Evolutionary conservation across 2,329 filamentous ascomycete genomes (phyloP), one percentile per base, ranked within the genome.

Genomic region (Fusarium sp.): DNA sequence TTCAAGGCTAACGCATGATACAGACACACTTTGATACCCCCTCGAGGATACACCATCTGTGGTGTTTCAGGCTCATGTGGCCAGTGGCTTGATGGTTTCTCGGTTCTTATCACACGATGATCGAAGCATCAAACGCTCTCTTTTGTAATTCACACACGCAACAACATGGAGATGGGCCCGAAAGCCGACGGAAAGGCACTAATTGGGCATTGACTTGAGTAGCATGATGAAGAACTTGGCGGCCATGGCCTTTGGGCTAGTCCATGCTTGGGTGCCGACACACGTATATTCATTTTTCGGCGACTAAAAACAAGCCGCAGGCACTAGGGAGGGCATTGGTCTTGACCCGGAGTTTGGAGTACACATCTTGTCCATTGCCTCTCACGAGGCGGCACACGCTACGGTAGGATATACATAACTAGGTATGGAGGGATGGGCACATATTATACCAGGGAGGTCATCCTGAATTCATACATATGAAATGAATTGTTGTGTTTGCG

Each of bases 11-110:
- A 83, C 71, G 27, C 22, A 20, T 65, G 47, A 9, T 27, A 1
- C 76, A 98, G 96, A 72, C 93, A 95, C 82, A 97, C 92, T 37
- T 87, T 99, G 70, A 94, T 98, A 76, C 95, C 96, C 61, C 97
- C 97, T 12, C 89, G 93, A 75, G 96, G 96, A 58, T 98, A 97
- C 84, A 94, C 88, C 74, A 92, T 98, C 79, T 95, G 94, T 70
- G 97, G 97, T 68, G 88, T 98, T 72, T 93, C 94, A 12, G 97
- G 97, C 66, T 94, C 93, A 61, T 94, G 91, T 79, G 95, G 88
- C 40, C 81, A 89, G 58, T 97, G 94, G 94, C 85, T 98, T 25
- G 95, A 98, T 81, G 93, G 94, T 5, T 94, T 98, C 81, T 93
- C 94, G 10, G 87, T 98, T 66, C 91, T 98, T 78, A 93, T 86